Evolutionary conservation across 495 filamentous ascomycete genomes (phyloP).

Genomic region (Saxophila tyrrhenica): DNA sequence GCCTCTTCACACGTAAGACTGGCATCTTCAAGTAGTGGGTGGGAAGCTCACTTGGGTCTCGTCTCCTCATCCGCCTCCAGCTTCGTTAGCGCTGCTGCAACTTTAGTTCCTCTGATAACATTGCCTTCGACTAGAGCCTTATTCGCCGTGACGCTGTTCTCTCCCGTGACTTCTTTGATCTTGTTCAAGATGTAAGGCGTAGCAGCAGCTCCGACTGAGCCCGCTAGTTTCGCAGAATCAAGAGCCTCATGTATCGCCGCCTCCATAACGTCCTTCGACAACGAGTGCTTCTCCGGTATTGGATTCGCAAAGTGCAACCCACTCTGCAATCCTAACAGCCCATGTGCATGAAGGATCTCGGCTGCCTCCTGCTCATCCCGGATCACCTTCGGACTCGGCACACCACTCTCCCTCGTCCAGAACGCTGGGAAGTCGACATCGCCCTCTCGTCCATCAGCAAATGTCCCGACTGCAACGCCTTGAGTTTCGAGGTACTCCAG

Average conservation of each 20-base stretch:
- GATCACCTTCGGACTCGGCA: slow-evolving; percentile 63
- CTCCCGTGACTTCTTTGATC: slow-evolving; percentile 69
- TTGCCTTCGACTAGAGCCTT: slow-evolving; percentile 67
- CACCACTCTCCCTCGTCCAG: slow-evolving; percentile 73
- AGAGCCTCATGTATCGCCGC: slow-evolving; percentile 61
- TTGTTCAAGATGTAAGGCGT: slow-evolving; percentile 78
- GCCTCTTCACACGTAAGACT: neutral
- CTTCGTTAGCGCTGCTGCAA: slow-evolving; percentile 64
- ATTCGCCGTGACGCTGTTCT: slow-evolving; percentile 63
- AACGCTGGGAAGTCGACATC: slow-evolving; percentile 78
- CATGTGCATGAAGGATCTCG: slow-evolving; percentile 61
- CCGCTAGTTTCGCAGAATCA: slow-evolving; percentile 54
- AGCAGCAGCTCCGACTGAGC: slow-evolving; percentile 62
- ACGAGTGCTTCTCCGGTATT: slow-evolving; percentile 56
- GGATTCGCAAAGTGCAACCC: slow-evolving; percentile 85
- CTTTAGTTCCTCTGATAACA: slow-evolving; percentile 63
- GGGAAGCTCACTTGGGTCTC: slow-evolving; percentile 2
- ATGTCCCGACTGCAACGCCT: slow-evolving; percentile 76
- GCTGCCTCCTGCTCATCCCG: slow-evolving; percentile 71
- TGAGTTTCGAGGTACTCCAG: slow-evolving; percentile 93
- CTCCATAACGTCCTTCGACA: slow-evolving; percentile 65
- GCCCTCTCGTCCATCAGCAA: slow-evolving; percentile 61
- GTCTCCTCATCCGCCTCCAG: slow-evolving; percentile 31
- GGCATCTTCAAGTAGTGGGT: neutral
- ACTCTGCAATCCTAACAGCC: slow-evolving; percentile 51